phyloP scores from a whole-genome alignment of 352 stramenopile genomes.

The Pythium aquatile region DNA sequence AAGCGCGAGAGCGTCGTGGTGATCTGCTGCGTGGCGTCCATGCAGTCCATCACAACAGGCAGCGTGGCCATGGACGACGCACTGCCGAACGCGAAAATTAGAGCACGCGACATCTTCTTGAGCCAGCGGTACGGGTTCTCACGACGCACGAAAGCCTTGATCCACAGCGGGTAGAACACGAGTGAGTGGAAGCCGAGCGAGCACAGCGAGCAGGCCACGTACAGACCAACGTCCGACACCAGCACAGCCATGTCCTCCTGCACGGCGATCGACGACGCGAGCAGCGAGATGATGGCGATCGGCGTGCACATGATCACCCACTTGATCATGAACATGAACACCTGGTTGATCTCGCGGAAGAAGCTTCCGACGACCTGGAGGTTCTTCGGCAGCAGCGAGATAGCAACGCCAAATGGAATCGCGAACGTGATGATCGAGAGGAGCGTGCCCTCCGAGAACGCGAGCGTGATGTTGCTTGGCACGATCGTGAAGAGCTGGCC shows the following conservation, averaged over 20 bases:
- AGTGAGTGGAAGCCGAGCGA: conserved; percentile 25
- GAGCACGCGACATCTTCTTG: conserved; percentile 28
- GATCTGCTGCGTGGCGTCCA: conserved; percentile 29
- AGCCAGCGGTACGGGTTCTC: conserved; percentile 33
- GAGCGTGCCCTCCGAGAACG: conserved; percentile 31
- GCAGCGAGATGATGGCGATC: conserved; percentile 35
- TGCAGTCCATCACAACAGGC: conserved; percentile 32
- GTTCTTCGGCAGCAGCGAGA: conserved; percentile 20
- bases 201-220: conserved; percentile 27
- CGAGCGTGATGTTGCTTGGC: conserved; percentile 31
- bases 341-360: conserved; percentile 33
- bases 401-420: conserved; percentile 32
- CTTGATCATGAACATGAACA: conserved; percentile 39
- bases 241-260: conserved; percentile 32
- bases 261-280: conserved; percentile 29
- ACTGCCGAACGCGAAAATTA: conserved; percentile 36
- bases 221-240: conserved; percentile 35
- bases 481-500: conserved; percentile 25
- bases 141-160: conserved; percentile 25
- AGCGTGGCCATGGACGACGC: conserved; percentile 42
- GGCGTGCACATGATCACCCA: conserved; percentile 41
- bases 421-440: conserved; percentile 41
- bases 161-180: conserved; percentile 34
- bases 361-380: conserved; percentile 25
- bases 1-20: conserved; percentile 29